Evolutionary conservation across 1,284 basidiomycete genomes (phyloP), one percentile per base, ranked within the genome.

Genomic region (Apiotrichum sp.): DNA sequence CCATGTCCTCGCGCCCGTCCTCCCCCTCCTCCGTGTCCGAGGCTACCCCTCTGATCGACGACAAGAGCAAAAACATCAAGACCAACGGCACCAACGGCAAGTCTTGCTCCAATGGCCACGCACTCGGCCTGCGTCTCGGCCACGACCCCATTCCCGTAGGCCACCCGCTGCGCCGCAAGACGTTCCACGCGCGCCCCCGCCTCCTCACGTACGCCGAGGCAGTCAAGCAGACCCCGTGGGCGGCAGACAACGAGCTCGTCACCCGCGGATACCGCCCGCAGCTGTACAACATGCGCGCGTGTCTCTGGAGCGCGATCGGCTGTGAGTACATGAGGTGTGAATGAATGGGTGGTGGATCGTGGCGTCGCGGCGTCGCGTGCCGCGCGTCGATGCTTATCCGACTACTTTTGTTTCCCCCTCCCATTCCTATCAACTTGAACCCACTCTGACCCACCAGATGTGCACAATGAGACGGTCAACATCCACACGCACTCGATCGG

Each of bases 391-490:
- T 22, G 22, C 22, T 22, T 22, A 22, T 22, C 22, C 22, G 22
- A 22, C 22, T 22, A 22, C 22, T 22, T 22, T 22, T 36, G 16
- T 22, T 36, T 29, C 38, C 31, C 29, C 39, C 36, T 50, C 22
- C 22, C 22, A 22, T 22, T 22, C 22, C 22, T 22, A 22, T 22
- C 22, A 22, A 22, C 13, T 38, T 9, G 36, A n/a, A 48, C 22
- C 32, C 45, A 35, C 45, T 39, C 55, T 43, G 52, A 50, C 51
- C 31, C 8, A 22, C 6, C 59, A 90, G 89, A 88, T 74, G 65
- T 89, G 53, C 89, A 92, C 72, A 92, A 91, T 65, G 88, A 91
- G 76, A 89, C 86, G 57, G 89, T 95, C 59, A 95, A 96, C 75
- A 92, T 95, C 52, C 89, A 93, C 74, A 88, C 82, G 51, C 92